phyloP scores from a whole-genome alignment of 2,329 filamentous ascomycete species.

The Fusarium pseudocircinatum region DNA sequence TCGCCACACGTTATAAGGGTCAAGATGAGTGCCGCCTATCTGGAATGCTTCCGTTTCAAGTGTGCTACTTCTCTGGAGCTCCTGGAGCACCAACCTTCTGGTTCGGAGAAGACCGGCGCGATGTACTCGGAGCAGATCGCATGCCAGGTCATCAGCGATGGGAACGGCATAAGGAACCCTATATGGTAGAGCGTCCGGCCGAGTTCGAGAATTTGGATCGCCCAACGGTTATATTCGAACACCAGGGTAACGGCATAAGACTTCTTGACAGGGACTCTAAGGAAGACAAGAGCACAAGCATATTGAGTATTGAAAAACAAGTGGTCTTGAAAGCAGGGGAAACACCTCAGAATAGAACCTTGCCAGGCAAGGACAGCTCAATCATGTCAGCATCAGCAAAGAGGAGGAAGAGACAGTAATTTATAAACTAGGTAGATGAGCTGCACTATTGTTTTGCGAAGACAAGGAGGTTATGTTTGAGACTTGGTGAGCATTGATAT shows the following conservation, averaged over 20 bases:
- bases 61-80: slow-evolving; percentile 37
- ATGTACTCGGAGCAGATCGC: slow-evolving; percentile 41
- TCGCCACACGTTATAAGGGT: slow-evolving; percentile 26
- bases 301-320: slow-evolving; percentile 19
- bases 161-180: slow-evolving; percentile 30
- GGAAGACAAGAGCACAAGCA: slow-evolving; percentile 22
- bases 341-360: background rate
- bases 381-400: background rate
- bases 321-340: slow-evolving; percentile 18
- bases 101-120: slow-evolving; percentile 42
- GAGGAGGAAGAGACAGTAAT: background rate
- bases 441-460: background rate
- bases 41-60: slow-evolving; percentile 41
- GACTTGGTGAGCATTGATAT: background rate
- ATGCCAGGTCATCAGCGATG: slow-evolving; percentile 42
- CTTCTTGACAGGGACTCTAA: slow-evolving; percentile 30
- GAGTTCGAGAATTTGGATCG: slow-evolving; percentile 11
- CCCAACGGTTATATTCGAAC: slow-evolving; percentile 31
- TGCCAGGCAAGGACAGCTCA: background rate
- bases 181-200: background rate
- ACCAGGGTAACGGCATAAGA: slow-evolving; percentile 7
- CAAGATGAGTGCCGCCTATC: slow-evolving; percentile 33
- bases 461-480: background rate
- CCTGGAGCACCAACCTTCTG: slow-evolving; percentile 31
- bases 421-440: background rate